Conservation (phyloP, 768 basidiomycete genomes). For the Cystobasidium ongulense region DNA sequence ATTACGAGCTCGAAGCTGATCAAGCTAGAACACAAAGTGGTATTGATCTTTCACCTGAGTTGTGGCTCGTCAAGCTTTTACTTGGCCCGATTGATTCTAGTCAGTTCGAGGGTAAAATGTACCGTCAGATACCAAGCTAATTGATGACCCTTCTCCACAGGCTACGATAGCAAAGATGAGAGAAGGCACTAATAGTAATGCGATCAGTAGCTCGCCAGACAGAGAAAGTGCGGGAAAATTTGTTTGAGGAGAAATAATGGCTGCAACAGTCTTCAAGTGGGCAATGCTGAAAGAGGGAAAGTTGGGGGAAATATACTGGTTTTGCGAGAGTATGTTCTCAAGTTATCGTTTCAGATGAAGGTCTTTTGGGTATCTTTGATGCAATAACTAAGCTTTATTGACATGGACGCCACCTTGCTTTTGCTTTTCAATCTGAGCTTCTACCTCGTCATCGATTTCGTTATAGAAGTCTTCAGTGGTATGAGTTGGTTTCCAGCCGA, state of each 20-base stretch:
- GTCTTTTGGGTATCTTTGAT: too few relatives aligned
- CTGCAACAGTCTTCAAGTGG: too few relatives aligned
- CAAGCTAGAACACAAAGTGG: slow-evolving; percentile 5
- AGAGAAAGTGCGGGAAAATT: too few relatives aligned
- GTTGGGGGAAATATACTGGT: too few relatives aligned
- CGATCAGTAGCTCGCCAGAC: too few relatives aligned
- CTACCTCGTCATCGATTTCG: slow-evolving; percentile 4
- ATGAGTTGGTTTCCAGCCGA: slow-evolving; percentile 8
- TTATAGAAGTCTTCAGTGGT: slow-evolving; percentile 9
- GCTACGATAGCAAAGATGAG: slow-evolving; percentile 17
- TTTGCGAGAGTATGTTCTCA: too few relatives aligned
- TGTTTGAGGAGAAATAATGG: too few relatives aligned
- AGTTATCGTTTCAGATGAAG: too few relatives aligned
- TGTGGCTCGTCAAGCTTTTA: slow-evolving; percentile 23
- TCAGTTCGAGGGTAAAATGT: too few relatives aligned
- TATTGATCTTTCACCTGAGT: slow-evolving; percentile 24
- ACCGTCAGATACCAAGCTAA: too few relatives aligned
- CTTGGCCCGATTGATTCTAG: background rate
- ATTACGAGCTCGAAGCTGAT: slow-evolving; percentile 35
- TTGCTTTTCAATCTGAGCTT: slow-evolving; percentile 6
- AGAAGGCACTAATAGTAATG: background rate
- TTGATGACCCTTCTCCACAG: background rate
- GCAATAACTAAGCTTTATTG: background rate
- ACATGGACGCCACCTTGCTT: background rate
- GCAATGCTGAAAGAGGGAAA: too few relatives aligned